Conservation (phyloP, 2,329 filamentous ascomycete genomes). For the Calcarisporium arbuscula region DNA sequence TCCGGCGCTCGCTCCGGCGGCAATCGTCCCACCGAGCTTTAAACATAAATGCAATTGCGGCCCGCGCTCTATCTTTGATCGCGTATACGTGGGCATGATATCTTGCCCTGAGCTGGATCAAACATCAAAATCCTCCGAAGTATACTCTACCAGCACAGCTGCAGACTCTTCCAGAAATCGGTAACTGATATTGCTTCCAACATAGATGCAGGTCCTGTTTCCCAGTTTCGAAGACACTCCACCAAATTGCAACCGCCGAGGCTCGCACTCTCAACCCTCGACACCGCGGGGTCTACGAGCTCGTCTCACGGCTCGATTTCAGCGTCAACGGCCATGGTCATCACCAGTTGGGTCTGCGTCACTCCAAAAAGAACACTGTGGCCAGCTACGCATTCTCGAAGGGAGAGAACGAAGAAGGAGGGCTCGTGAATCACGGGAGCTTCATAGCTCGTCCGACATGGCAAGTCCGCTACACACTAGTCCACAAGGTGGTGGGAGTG, state of each 20-base stretch:
- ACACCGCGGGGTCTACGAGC: conserved; percentile 17
- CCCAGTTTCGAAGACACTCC: conserved; percentile 7
- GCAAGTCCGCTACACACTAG: conserved; percentile 13
- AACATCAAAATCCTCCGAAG: conserved; percentile 3
- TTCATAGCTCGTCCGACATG: conserved; percentile 16
- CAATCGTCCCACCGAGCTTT: conserved; percentile 2
- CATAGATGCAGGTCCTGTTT: conserved; percentile 6
- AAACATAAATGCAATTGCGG: not conserved
- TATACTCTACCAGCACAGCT: conserved; percentile 2
- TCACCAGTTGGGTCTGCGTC: too few relatives aligned
- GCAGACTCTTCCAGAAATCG: conserved; percentile 1
- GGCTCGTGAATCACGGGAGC: conserved; percentile 21
- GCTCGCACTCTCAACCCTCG: conserved; percentile 17
- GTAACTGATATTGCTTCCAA: not conserved
- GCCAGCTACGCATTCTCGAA: conserved; percentile 12
- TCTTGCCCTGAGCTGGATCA: conserved; percentile 13
- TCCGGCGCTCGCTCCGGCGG: conserved; percentile 1
- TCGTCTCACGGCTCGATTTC: conserved; percentile 17
- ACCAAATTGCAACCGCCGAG: conserved; percentile 9
- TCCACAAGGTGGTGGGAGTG: conserved; percentile 13
- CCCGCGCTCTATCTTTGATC: conserved; percentile 1
- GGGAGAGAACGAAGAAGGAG: conserved; percentile 23
- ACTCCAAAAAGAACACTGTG: conserved; percentile 8
- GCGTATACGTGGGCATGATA: conserved; percentile 4
- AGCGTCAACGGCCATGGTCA: conserved; percentile 18